Conservation (phyloP, 257 asterid species). For the Lycium ferocissimum region DNA sequence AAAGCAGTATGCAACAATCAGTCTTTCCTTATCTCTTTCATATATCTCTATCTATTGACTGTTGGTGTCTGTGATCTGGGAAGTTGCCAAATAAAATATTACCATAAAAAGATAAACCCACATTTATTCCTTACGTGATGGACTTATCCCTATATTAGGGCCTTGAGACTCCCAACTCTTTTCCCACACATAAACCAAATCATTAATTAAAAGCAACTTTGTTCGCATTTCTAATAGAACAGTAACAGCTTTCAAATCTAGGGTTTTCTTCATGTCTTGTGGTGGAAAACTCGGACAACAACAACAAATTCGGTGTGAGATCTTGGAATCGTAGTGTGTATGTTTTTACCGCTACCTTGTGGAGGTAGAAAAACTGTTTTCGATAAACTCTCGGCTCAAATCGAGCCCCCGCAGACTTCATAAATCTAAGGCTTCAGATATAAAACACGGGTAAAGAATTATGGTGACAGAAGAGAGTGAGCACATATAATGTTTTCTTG, state of each 20-base stretch:
- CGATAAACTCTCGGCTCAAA: too few species aligned
- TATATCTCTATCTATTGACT: neutral
- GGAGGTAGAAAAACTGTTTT: too few species aligned
- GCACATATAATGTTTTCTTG: neutral
- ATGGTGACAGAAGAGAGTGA: conserved; percentile 17
- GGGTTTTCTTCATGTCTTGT: neutral
- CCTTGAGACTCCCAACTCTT: neutral
- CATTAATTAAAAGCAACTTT: neutral
- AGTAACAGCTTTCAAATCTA: neutral
- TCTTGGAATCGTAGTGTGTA: too few species aligned
- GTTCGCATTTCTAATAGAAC: neutral
- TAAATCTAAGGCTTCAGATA: neutral
- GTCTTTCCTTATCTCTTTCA: neutral
- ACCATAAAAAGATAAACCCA: neutral
- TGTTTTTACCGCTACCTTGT: too few species aligned
- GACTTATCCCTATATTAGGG: conserved; percentile 13
- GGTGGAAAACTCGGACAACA: neutral
- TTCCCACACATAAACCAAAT: neutral
- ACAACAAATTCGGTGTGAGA: too few species aligned
- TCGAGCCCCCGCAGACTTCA: neutral
- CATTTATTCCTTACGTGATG: conserved; percentile 23
- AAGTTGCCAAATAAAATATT: neutral
- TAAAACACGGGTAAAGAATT: neutral
- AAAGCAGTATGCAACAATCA: neutral
- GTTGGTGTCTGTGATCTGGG: neutral